Evolutionary conservation across 129 eudicot genomes (phyloP).

Genomic region (Deinandra increscens): DNA sequence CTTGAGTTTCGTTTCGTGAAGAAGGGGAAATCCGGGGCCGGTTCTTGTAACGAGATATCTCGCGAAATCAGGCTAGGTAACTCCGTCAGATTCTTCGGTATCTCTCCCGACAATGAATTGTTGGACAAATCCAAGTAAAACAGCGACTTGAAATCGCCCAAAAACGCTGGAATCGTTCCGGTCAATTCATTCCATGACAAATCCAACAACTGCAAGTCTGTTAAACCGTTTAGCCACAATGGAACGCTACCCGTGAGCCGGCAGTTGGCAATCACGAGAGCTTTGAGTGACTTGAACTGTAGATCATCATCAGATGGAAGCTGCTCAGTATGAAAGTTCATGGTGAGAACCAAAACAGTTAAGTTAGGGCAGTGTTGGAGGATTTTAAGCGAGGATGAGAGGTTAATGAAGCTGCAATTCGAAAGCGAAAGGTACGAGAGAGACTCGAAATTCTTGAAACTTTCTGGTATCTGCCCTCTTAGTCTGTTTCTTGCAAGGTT

Average conservation of each 20-base stretch:
- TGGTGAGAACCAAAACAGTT: conserved; percentile 56
- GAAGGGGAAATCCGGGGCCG: conserved; percentile 61
- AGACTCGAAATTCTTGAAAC: conserved; percentile 47
- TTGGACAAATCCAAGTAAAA: conserved; percentile 77
- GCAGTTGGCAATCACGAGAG: conserved; percentile 63
- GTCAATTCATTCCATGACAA: conserved; percentile 58
- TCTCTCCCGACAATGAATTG: conserved; percentile 61
- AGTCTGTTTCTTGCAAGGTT: conserved; percentile 56
- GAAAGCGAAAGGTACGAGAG: conserved; percentile 66
- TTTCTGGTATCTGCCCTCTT: conserved; percentile 58
- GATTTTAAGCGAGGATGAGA: conserved; percentile 42
- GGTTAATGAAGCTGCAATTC: conserved; percentile 53
- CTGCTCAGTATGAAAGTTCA: conserved; percentile 54
- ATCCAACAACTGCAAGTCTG: conserved; percentile 58
- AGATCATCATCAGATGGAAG: conserved; percentile 46
- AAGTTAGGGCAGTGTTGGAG: conserved; percentile 65
- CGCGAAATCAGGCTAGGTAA: conserved; percentile 46
- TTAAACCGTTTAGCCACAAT: conserved; percentile 47
- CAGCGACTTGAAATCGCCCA: conserved; percentile 46
- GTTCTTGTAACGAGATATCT: conserved; percentile 45
- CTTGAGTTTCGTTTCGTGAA: conserved; percentile 41
- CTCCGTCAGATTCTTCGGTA: conserved; percentile 53
- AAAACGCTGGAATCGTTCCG: conserved; percentile 58
- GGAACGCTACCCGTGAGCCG: conserved; percentile 69
- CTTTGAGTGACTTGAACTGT: conserved; percentile 45